Percentiles rank a stretch among this genome's conserved stretches.
phyloP scores from a whole-genome alignment of 306 rosid species.

The Castanospermum australe region DNA sequence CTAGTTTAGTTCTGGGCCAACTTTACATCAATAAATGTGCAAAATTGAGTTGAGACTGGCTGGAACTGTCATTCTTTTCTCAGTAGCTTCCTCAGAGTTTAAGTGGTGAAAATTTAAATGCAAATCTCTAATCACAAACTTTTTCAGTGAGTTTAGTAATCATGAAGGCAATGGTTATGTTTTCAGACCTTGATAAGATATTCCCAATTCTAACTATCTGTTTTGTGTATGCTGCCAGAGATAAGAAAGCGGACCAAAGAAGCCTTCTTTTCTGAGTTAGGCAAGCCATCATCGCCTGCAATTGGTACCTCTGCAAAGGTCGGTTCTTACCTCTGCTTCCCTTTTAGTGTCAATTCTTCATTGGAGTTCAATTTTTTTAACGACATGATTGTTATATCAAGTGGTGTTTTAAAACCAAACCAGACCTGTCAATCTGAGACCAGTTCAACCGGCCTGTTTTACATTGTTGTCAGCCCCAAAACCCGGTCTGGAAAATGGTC shows the following conservation, averaged over 20 bases:
- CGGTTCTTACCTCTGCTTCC: background rate
- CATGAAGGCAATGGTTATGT: background rate
- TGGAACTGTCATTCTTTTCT: background rate
- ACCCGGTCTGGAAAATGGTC: background rate
- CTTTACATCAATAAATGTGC: background rate
- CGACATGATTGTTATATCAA: background rate
- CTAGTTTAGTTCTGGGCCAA: background rate
- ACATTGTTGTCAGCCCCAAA: background rate
- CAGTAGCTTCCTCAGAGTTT: background rate
- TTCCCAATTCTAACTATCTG: slow-evolving; percentile 6
- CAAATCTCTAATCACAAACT: background rate
- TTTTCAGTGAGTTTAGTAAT: background rate
- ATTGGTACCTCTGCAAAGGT: slow-evolving; percentile 50
- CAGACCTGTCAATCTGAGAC: background rate
- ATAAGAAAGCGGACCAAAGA: slow-evolving; percentile 73
- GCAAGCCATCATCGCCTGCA: slow-evolving; percentile 46
- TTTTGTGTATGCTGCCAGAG: slow-evolving; percentile 46
- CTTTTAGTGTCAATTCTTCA: no score
- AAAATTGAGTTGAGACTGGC: background rate
- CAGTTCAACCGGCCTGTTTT: background rate
- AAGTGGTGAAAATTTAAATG: background rate
- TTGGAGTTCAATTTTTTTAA: no score
- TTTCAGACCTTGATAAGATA: background rate
- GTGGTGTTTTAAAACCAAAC: background rate
- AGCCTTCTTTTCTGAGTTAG: slow-evolving; percentile 86